These are phyloP conservation scores for Pogostemon cablin DNA, from an alignment of 257 asterid genomes.

Conservation along the genomic window DNA sequence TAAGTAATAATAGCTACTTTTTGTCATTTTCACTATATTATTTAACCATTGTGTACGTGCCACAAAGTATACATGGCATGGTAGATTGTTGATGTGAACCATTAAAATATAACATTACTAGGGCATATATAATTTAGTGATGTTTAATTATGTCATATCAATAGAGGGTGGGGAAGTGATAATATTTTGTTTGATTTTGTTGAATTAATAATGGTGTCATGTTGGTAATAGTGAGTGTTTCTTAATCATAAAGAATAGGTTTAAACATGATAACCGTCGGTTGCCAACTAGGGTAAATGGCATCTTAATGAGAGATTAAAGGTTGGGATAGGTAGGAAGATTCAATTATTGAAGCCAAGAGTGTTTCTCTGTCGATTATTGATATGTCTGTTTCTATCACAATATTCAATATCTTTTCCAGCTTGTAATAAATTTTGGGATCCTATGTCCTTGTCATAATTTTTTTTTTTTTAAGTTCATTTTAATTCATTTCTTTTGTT, in stretches of 20 bases:
- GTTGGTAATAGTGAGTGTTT: constrained; percentile 24
- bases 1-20: too few relatives aligned
- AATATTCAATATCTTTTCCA: constrained; percentile 27
- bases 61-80: too few relatives aligned
- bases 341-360: constrained; percentile 43
- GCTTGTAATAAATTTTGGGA: constrained; percentile 20
- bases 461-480: not conserved
- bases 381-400: constrained; percentile 22
- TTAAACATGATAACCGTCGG: constrained; percentile 37
- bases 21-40: too few relatives aligned
- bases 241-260: constrained; percentile 37
- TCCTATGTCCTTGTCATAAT: constrained; percentile 28
- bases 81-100: not conserved
- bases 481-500: not conserved
- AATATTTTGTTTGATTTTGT: not conserved
- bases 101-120: not conserved
- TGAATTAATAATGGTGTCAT: not conserved
- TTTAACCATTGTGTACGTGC: too few relatives aligned
- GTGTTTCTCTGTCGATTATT: constrained; percentile 26
- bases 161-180: constrained; percentile 28
- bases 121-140: not conserved
- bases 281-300: constrained; percentile 35
- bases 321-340: constrained; percentile 30
- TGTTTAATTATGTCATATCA: constrained; percentile 1
- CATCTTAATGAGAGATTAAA: constrained; percentile 29